These are phyloP conservation scores for Globisporangium cystogenes DNA, from an alignment of 352 stramenopile genomes.

Conservation along the genomic window DNA sequence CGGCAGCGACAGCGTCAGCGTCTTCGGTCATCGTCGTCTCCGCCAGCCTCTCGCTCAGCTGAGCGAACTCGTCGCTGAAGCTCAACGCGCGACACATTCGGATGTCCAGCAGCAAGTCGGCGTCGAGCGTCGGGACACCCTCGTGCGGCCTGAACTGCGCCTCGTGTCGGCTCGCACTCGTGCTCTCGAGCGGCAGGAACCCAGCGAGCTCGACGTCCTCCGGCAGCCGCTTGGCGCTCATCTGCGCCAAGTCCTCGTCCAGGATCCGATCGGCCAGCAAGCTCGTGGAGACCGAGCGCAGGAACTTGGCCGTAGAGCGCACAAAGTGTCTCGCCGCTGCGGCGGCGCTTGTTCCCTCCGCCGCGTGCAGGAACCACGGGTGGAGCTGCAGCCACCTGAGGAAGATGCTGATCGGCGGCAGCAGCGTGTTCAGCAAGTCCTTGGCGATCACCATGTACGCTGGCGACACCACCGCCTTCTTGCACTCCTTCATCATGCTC, in stretches of 20 bases:
- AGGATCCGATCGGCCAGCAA: conserved; percentile 13
- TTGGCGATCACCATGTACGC: conserved; percentile 8
- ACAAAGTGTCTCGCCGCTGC: conserved; percentile 8
- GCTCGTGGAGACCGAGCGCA: conserved; percentile 13
- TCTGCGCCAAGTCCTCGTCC: conserved; percentile 6
- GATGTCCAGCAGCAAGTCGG: conserved; percentile 11
- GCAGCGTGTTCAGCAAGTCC: conserved; percentile 26
- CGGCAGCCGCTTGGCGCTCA: conserved; percentile 14
- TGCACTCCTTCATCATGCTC: conserved; percentile 13
- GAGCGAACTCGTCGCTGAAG: conserved; percentile 8
- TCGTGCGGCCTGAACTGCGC: not conserved
- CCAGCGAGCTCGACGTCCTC: conserved; percentile 37
- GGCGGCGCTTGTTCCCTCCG: not conserved
- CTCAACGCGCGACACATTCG: conserved; percentile 19
- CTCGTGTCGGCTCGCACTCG: not conserved
- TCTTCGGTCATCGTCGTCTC: not conserved
- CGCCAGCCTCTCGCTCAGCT: conserved; percentile 1
- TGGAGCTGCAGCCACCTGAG: conserved; percentile 39
- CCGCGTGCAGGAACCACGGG: conserved; percentile 15
- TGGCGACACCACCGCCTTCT: conserved; percentile 3
- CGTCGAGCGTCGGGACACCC: not conserved
- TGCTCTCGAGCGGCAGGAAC: conserved; percentile 25
- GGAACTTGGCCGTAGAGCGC: conserved; percentile 6
- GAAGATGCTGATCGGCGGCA: conserved; percentile 31
- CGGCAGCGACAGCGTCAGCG: not conserved